These are phyloP conservation scores for Penstemon davidsonii DNA, from an alignment of 257 asterid species.

Conservation along the genomic window DNA sequence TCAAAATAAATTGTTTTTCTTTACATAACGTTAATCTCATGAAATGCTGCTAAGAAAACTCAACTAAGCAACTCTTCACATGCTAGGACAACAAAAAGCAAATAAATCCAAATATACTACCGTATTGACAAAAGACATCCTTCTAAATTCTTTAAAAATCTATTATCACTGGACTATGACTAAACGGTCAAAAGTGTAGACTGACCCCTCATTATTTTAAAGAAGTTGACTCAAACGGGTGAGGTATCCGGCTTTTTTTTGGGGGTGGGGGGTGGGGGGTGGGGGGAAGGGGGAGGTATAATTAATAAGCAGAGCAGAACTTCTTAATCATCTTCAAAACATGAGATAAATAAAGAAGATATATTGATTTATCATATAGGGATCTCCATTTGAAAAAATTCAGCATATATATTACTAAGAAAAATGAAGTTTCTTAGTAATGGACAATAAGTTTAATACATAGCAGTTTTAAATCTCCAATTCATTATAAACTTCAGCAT, in stretches of 20 bases:
- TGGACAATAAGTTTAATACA: neutral
- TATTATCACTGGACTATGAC: neutral
- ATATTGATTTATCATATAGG: too few species aligned
- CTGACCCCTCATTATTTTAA: neutral
- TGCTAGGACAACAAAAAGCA: slow-evolving; percentile 1
- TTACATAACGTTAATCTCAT: neutral
- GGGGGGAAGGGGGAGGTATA: too few species aligned
- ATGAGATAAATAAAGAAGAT: too few species aligned
- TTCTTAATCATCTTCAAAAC: too few species aligned
- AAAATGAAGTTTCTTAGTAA: too few species aligned
- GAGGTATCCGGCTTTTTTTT: too few species aligned
- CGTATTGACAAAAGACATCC: neutral
- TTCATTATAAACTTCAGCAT: slow-evolving; percentile 4
- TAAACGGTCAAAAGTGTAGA: slow-evolving; percentile 16
- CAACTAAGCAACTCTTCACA: slow-evolving; percentile 13
- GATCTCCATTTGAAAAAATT: neutral
- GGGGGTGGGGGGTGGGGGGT: too few species aligned
- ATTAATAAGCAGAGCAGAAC: too few species aligned
- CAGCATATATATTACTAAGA: too few species aligned
- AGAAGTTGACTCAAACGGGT: neutral
- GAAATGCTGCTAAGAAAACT: neutral
- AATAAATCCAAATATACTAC: neutral
- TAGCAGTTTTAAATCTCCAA: slow-evolving; percentile 9
- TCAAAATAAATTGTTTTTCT: neutral
- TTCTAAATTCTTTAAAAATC: neutral